Base-by-base conservation (phyloP, 305 asterid genomes). In the Fraxinus baroniana region DNA sequence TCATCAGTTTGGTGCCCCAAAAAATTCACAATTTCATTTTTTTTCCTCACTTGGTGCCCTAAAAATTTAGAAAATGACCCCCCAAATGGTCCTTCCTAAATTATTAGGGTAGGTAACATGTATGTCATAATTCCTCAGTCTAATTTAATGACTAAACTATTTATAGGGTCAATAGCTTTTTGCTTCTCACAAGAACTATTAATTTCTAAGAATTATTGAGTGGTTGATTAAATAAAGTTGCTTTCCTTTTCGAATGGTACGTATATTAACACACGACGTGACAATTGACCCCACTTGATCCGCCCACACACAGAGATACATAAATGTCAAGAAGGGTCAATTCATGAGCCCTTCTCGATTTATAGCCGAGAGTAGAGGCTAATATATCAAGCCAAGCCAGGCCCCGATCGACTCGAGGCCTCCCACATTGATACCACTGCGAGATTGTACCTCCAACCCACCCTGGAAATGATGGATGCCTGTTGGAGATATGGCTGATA, bases 391-490 rank as follows among this genome's bases (percentile, higher is more conserved):
- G 71, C 32, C 71, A 18, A 60, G 35, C 15, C 33, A 12, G 30
- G 13, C 28, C 24, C 68, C 7, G 68, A 24, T 55, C 64, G 24
- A n/a, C 30, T 18, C 28, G 70, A 7, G 30, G 30, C 71, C 71
- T 60, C 71, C 10, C 71, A 20, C 71, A 20, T 20, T 20, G 32
- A 60, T 8, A 60, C 71, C 32, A 60, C 32, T 60, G 71, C 71
- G 24, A 60, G 15, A 22, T 62, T 78, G 55, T 83, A 83, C 86
- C 85, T 79, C 90, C 83, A 82, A 72, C 85, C 86, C 94, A 87
- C 81, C 84, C 93, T 90, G 94, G 92, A 90, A 89, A 88, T 83
- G 78, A 26, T 84, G 78, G 78, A 39, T 84, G 60, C 78, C 77
- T 85, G 89, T 82, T 77, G 83, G 60, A 76, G 84, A 80, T 60